These are phyloP conservation scores for Silene coronaria DNA, from an alignment of 179 eudicot genomes.

Conservation along the genomic window DNA sequence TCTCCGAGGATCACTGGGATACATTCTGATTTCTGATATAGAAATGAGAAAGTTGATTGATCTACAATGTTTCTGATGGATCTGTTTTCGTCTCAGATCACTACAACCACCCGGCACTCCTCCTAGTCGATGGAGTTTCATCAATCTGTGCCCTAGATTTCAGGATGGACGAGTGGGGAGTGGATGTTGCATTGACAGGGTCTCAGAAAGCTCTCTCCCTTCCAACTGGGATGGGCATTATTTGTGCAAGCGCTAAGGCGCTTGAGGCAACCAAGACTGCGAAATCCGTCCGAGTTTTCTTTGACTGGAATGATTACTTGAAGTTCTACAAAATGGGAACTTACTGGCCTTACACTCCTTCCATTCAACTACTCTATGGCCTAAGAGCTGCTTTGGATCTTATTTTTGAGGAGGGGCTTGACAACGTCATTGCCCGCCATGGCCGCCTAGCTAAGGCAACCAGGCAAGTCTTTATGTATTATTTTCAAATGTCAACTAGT, in stretches of 20 bases:
- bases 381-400: conserved; percentile 88
- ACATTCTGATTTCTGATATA: conserved; percentile 1
- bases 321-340: conserved; percentile 88
- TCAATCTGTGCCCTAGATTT: conserved; percentile 97
- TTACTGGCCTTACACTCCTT: conserved; percentile 99
- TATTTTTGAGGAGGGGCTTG: conserved; percentile 92
- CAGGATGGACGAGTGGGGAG: conserved; percentile 98
- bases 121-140: conserved; percentile 94
- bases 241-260: conserved; percentile 94
- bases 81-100: conserved; percentile 50
- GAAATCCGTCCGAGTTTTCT: conserved; percentile 84
- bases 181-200: conserved; percentile 96
- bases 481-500: too few relatives aligned
- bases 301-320: conserved; percentile 96
- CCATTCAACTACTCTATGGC: conserved; percentile 91
- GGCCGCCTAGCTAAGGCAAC: conserved; percentile 82
- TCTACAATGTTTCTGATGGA: conserved; percentile 2
- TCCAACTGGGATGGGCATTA: conserved; percentile 90
- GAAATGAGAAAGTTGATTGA: neutral
- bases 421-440: conserved; percentile 90
- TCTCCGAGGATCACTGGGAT: neutral
- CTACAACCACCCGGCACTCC: conserved; percentile 90
- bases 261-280: conserved; percentile 81
- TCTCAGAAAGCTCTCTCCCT: conserved; percentile 99
- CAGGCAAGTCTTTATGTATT: conserved; percentile 37